Base-by-base conservation (phyloP, 129 eudicot species). In the Chrysanthemum lavandulifolium region DNA sequence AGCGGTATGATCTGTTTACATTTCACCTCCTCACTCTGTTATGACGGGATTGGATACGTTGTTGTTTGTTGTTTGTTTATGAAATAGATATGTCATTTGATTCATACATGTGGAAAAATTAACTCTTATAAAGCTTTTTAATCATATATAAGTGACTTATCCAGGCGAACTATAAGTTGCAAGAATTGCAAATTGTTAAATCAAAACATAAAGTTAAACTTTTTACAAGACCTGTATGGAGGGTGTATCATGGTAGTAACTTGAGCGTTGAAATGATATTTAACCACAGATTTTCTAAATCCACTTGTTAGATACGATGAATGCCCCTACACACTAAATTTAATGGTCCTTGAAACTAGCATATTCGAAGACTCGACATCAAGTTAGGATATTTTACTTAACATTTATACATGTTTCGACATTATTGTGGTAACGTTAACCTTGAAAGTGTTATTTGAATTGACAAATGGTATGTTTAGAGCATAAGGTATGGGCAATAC, bases 401-500 rank as follows among this genome's bases (percentile, higher is more conserved):
- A 65, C 55, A 36, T 8, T 14, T 31, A 47, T 7, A 21, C 73
- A 64, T 72, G 53, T 71, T 64, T 65, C 11, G 67, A 72, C 50
- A 77, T 78, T 64, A 66, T 78, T 57, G 3, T 11, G 43, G 68
- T 49, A 72, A 64, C 68, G 47, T 36, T 64, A 71, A 71, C 67
- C 71, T 43, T 36, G 67, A 71, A 71, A 71, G 27, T 53, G 69
- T 10, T 53, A 15, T 45, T 13, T 54, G 68, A 78, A 43, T 72
- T 72, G 77, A 72, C 78, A 66, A 78, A 48, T 47, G 61, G 58
- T 65, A 71, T 27, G 43, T 19, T 45, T n/a, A n/a, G n/a, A n/a
- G n/a, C n/a, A n/a, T n/a, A n/a, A n/a, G n/a, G n/a, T n/a, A n/a
- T n/a, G n/a, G n/a, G n/a, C n/a, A n/a, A n/a, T n/a, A n/a, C n/a